phyloP scores from a whole-genome alignment of 495 filamentous ascomycete species.

The Penicillium argentinense region DNA sequence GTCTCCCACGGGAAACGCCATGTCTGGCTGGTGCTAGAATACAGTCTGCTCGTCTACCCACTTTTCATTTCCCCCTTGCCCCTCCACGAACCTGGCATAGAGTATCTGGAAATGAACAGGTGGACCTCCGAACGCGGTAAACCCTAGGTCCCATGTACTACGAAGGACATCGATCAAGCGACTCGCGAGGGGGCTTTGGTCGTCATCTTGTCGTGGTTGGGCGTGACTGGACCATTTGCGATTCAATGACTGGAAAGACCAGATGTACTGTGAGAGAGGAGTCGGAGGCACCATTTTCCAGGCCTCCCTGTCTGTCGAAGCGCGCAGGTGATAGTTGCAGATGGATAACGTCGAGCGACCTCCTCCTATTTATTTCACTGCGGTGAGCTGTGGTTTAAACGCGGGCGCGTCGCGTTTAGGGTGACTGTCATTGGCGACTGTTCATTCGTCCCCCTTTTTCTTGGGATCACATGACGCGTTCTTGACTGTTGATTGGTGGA shows the following conservation, averaged over 20 bases:
- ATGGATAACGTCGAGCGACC: no score
- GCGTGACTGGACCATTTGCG: constrained; percentile 11
- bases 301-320: no score
- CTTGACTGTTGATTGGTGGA: no score
- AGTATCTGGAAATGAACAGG: constrained; percentile 71
- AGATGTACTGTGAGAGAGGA: no score
- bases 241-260: constrained; percentile 7
- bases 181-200: constrained; percentile 1
- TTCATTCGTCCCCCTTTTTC: no score
- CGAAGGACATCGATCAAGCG: constrained; percentile 39
- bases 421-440: no score
- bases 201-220: constrained; percentile 1
- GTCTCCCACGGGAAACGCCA: not conserved
- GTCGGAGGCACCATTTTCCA: no score
- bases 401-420: no score
- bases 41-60: constrained; percentile 80
- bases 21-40: not conserved
- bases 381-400: no score
- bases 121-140: constrained; percentile 71
- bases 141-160: constrained; percentile 64
- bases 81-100: constrained; percentile 65
- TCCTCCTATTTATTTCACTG: no score
- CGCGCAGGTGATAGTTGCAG: no score
- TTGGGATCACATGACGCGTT: no score
- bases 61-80: constrained; percentile 39